These are phyloP conservation scores for Nemophila menziesii DNA, from an alignment of 257 asterid genomes.

Conservation along the genomic window DNA sequence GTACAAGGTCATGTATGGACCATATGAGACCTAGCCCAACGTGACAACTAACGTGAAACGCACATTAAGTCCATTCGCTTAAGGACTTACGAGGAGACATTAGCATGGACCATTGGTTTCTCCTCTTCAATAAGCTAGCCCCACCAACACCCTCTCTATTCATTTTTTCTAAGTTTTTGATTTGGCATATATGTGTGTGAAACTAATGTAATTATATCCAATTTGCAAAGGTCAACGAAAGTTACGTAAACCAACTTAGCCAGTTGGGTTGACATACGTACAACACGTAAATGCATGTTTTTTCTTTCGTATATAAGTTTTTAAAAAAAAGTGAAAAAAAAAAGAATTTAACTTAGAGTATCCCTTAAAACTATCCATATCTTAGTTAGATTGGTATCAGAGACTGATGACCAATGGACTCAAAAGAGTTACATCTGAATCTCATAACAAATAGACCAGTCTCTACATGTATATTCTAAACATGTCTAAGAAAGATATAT, in stretches of 20 bases:
- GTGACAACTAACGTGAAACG: constrained; percentile 24
- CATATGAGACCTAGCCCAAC: constrained; percentile 3
- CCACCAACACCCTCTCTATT: not conserved
- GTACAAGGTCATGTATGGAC: constrained; percentile 5
- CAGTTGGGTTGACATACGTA: not conserved
- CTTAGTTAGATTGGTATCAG: too few species aligned
- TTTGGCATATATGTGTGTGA: not conserved
- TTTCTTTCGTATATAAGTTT: too few species aligned
- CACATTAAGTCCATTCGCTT: constrained; percentile 16
- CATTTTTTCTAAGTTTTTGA: too few species aligned
- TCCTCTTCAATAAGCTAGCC: constrained; percentile 11
- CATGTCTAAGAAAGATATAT: too few species aligned
- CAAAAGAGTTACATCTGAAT: too few species aligned
- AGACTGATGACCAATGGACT: too few species aligned
- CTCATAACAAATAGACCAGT: too few species aligned
- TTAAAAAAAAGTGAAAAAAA: too few species aligned
- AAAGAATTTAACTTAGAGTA: too few species aligned
- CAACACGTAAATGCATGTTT: not conserved
- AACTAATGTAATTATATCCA: not conserved
- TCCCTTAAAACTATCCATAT: too few species aligned
- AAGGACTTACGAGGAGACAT: constrained; percentile 8
- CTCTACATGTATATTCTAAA: too few species aligned
- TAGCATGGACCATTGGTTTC: constrained; percentile 16
- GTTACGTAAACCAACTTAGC: constrained; percentile 2
- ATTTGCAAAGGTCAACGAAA: constrained; percentile 12